These are phyloP conservation scores for Halophytophthora batemanensis DNA, from an alignment of 352 stramenopile genomes.

Conservation along the genomic window DNA sequence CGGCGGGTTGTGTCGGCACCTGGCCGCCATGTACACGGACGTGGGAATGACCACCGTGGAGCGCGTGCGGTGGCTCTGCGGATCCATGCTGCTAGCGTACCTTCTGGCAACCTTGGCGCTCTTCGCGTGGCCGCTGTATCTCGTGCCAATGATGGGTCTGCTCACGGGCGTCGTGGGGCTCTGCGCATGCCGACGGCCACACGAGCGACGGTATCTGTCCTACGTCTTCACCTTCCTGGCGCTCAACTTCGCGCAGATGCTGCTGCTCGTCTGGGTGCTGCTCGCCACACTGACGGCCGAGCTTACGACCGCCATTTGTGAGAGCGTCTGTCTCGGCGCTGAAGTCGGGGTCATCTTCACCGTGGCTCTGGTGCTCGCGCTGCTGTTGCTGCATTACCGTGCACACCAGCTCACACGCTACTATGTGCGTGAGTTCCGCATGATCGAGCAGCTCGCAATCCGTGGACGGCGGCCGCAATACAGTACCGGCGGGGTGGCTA, in stretches of 20 bases:
- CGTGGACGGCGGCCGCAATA: background rate
- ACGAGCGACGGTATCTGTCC: constrained; percentile 20
- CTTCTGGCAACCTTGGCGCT: constrained; percentile 29
- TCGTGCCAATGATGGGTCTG: constrained; percentile 24
- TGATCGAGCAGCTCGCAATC: constrained; percentile 20
- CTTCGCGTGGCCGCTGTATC: constrained; percentile 27
- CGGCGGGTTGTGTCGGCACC: constrained; percentile 12
- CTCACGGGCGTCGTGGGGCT: constrained; percentile 27
- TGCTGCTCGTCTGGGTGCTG: constrained; percentile 24
- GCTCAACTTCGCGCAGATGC: constrained; percentile 31
- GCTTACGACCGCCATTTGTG: constrained; percentile 7
- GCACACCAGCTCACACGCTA: constrained; percentile 21
- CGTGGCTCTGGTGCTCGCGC: constrained; percentile 22
- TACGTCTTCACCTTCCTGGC: constrained; percentile 31
- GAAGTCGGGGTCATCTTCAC: constrained; percentile 23
- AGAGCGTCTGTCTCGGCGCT: constrained; percentile 7
- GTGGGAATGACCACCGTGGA: constrained; percentile 35
- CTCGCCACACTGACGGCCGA: constrained; percentile 21
- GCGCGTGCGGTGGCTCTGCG: constrained; percentile 30
- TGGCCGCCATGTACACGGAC: constrained; percentile 32
- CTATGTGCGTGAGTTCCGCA: constrained; percentile 35
- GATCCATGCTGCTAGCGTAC: constrained; percentile 36
- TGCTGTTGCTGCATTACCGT: constrained; percentile 27
- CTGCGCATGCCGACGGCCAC: constrained; percentile 24
- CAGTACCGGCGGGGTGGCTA: constrained; percentile 10